These are phyloP conservation scores for Colletotrichum spaethianum DNA, from an alignment of 2,329 filamentous ascomycete genomes.

Conservation along the genomic window DNA sequence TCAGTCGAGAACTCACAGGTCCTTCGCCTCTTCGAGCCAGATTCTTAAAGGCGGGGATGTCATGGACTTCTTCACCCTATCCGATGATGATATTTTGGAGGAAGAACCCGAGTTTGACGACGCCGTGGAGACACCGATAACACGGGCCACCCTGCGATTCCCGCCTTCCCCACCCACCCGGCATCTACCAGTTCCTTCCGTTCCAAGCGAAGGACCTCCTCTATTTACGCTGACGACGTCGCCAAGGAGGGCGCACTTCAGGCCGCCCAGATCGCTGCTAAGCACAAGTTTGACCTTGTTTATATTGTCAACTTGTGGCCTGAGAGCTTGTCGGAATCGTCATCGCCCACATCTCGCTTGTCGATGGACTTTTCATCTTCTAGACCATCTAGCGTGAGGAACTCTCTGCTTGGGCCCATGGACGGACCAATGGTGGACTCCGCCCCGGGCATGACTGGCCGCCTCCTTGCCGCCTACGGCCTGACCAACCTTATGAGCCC, in stretches of 20 bases:
- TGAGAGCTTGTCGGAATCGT: conserved; percentile 42
- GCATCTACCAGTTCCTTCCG: conserved; percentile 27
- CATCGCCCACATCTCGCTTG: conserved; percentile 40
- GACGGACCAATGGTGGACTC: conserved; percentile 38
- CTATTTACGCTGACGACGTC: conserved; percentile 35
- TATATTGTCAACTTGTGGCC: conserved; percentile 74
- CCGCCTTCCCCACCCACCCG: conserved; percentile 32
- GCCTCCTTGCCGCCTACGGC: conserved; percentile 69
- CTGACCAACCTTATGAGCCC: conserved; percentile 65
- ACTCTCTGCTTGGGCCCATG: conserved; percentile 30
- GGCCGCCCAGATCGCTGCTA: conserved; percentile 68
- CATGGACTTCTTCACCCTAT: conserved; percentile 45
- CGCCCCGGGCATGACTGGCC: conserved; percentile 57
- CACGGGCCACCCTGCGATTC: background rate
- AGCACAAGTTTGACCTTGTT: conserved; percentile 71
- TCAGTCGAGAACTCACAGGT: conserved; percentile 46
- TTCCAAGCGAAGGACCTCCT: conserved; percentile 35
- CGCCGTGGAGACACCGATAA: conserved; percentile 6
- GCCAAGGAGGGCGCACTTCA: conserved; percentile 48
- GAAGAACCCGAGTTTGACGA: conserved; percentile 52
- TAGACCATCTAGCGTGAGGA: conserved; percentile 41
- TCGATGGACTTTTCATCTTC: conserved; percentile 38
- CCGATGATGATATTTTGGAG: conserved; percentile 72
- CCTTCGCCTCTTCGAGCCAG: conserved; percentile 39
- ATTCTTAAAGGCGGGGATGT: conserved; percentile 47